These are phyloP conservation scores for Hypomyces perniciosus DNA, from an alignment of 2,329 filamentous ascomycete species.

Conservation along the genomic window DNA sequence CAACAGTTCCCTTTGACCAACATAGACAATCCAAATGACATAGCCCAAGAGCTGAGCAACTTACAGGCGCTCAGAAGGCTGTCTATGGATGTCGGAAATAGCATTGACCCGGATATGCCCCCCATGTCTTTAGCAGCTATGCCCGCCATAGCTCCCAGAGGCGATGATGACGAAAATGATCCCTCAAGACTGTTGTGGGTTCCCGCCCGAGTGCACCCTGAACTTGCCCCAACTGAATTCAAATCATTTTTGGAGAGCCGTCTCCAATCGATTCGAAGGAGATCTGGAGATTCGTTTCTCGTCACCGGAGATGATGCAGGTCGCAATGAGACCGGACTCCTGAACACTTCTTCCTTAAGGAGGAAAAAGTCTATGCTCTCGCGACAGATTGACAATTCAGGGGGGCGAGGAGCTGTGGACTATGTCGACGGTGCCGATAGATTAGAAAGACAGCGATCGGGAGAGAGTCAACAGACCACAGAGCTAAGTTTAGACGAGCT, in stretches of 20 bases:
- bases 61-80: constrained; percentile 83
- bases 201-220: constrained; percentile 86
- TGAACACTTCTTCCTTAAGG: constrained; percentile 49
- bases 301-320: constrained; percentile 47
- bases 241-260: constrained; percentile 93
- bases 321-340: constrained; percentile 45
- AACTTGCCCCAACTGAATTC: constrained; percentile 92
- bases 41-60: constrained; percentile 89
- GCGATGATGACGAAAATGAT: constrained; percentile 77
- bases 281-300: constrained; percentile 67
- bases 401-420: constrained; percentile 49
- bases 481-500: constrained; percentile 74
- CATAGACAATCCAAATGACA: constrained; percentile 81
- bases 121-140: constrained; percentile 63
- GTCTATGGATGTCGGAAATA: constrained; percentile 87
- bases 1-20: constrained; percentile 76
- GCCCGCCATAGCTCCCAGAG: constrained; percentile 64
- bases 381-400: constrained; percentile 74
- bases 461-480: constrained; percentile 45
- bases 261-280: constrained; percentile 80
- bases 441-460: constrained; percentile 66
- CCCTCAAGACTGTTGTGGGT: constrained; percentile 91
- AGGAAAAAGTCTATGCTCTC: constrained; percentile 96
- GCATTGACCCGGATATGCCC: constrained; percentile 67
- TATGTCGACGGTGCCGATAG: constrained; percentile 82